Percentiles rank a stretch among this genome's conserved stretches.
Conservation (phyloP, 257 asterid genomes). For the Paulownia fortunei region DNA sequence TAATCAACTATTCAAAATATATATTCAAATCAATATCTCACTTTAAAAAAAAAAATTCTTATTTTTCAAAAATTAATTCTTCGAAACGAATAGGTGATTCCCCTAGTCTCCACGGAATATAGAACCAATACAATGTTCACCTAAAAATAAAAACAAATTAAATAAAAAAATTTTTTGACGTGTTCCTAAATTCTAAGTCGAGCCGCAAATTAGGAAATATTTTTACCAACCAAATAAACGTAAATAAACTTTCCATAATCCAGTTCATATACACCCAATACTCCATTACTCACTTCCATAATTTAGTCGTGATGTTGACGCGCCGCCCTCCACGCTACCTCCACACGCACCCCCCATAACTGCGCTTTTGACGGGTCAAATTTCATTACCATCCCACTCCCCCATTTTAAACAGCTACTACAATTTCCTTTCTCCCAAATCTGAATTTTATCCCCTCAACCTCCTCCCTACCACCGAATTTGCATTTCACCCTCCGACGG, state of each 20-base stretch:
- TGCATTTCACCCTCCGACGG: conserved; percentile 33
- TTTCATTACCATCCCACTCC: conserved; percentile 6
- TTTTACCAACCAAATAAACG: too few species aligned
- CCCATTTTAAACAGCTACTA: conserved; percentile 37
- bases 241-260: too few species aligned
- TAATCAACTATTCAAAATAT: too few species aligned
- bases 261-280: too few species aligned
- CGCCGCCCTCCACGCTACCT: conserved; percentile 28
- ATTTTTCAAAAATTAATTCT: too few species aligned
- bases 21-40: too few species aligned
- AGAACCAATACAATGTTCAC: too few species aligned
- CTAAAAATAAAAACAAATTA: too few species aligned
- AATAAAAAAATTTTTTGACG: conserved; percentile 26
- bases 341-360: background rate
- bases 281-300: conserved; percentile 2
- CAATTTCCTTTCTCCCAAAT: background rate
- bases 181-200: conserved; percentile 20
- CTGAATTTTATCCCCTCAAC: conserved; percentile 4
- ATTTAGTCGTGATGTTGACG: conserved; percentile 34
- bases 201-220: conserved; percentile 28
- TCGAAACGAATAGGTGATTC: too few species aligned
- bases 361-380: conserved; percentile 42
- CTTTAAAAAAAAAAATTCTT: too few species aligned
- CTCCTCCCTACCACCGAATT: background rate
- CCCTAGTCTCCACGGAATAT: too few species aligned